A percentile compares a stretch with the other conserved stretches of the same genome.
These are phyloP conservation scores for Dactylellina cionopaga DNA, from an alignment of 2,329 filamentous ascomycete species.

Conservation along the genomic window DNA sequence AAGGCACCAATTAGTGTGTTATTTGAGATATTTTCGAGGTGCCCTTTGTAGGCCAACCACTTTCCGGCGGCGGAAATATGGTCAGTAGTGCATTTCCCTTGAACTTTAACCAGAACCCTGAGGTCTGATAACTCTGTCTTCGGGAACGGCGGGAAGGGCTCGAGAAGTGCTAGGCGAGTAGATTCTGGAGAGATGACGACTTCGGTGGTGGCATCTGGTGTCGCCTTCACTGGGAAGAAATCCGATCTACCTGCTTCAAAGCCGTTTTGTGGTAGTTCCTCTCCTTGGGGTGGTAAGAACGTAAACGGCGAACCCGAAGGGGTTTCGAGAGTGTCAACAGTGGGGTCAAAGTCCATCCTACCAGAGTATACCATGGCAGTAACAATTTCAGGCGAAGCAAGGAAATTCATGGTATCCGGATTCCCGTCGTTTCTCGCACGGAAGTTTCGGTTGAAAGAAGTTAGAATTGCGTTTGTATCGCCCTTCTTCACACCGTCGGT, in stretches of 20 bases:
- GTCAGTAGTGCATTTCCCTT: constrained; percentile 98
- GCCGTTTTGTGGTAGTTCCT: constrained; percentile 72
- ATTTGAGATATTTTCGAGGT: constrained; percentile 95
- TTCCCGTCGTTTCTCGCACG: constrained; percentile 97
- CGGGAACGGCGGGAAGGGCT: constrained; percentile 89
- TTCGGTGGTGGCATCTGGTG: constrained; percentile 74
- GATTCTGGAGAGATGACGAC: constrained; percentile 88
- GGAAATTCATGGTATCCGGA: constrained; percentile 96
- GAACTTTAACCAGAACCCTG: constrained; percentile 91
- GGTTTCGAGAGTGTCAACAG: constrained; percentile 84
- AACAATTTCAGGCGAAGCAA: constrained; percentile 94
- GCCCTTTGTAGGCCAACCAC: constrained; percentile 99
- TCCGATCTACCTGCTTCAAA: constrained; percentile 81
- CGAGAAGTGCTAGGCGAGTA: constrained; percentile 85
- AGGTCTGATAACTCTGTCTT: constrained; percentile 77
- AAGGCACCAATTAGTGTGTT: constrained; percentile 97
- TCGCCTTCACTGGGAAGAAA: constrained; percentile 77
- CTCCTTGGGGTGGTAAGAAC: constrained; percentile 77
- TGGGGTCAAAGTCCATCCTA: constrained; percentile 92
- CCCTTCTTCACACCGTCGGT: constrained; percentile 83
- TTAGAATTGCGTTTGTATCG: constrained; percentile 90
- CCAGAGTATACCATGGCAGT: constrained; percentile 96
- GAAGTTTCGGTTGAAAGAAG: constrained; percentile 99
- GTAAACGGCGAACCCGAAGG: constrained; percentile 83
- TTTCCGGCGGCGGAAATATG: constrained; percentile 97